Evolutionary conservation across 495 filamentous ascomycete genomes (phyloP).

Genomic region (Penicillium malachiteum): DNA sequence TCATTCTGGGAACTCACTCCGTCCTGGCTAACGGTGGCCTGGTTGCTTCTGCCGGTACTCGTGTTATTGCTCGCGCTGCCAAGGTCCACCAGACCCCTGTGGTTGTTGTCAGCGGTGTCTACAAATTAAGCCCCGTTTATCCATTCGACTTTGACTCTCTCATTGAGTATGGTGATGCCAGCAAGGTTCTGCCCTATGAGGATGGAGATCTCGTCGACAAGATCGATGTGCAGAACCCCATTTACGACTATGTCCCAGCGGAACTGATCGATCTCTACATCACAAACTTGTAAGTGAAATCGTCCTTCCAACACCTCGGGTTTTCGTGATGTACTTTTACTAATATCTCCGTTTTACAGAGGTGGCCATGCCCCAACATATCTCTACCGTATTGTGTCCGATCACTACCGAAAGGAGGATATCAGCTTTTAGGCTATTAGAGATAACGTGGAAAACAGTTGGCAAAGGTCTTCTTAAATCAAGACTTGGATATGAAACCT

Average conservation of each 20-base stretch:
- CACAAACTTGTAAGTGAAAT: conserved; percentile 76
- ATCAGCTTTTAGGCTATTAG: conserved; percentile 53
- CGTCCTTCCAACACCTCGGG: too few relatives aligned
- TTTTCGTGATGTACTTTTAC: conserved; percentile 6
- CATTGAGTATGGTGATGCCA: conserved; percentile 79
- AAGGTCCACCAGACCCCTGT: conserved; percentile 76
- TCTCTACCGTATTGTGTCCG: conserved; percentile 74
- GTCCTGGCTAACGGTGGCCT: conserved; percentile 85
- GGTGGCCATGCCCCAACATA: conserved; percentile 80
- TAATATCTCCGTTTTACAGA: conserved; percentile 40
- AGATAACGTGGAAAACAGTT: background rate
- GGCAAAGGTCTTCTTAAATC: background rate
- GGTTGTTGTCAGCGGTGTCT: conserved; percentile 79
- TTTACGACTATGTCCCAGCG: conserved; percentile 79
- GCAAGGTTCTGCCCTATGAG: conserved; percentile 68
- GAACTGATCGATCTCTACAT: conserved; percentile 86
- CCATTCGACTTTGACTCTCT: conserved; percentile 73
- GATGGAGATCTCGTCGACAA: conserved; percentile 73
- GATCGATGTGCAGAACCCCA: conserved; percentile 75
- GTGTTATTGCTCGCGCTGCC: conserved; percentile 77
- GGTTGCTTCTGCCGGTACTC: conserved; percentile 74
- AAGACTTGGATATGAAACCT: background rate
- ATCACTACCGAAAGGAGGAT: conserved; percentile 85
- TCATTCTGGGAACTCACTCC: conserved; percentile 80
- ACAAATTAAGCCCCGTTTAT: conserved; percentile 86